Evolutionary conservation across 345 rosid species (phyloP).

Genomic region (Rhizophora mangle): DNA sequence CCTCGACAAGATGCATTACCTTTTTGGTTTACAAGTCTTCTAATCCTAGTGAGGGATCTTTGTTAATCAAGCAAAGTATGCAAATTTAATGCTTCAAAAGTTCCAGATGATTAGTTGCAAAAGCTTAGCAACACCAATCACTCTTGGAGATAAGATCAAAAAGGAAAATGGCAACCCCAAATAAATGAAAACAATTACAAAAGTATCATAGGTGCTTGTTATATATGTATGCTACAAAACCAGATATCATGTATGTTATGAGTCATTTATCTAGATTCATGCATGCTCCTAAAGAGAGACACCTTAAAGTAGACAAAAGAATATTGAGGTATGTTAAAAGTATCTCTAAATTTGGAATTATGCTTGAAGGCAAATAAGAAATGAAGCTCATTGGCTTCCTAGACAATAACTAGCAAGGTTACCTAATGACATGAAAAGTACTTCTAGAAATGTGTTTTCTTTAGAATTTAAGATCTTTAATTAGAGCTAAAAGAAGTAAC

Average conservation of each 20-base stretch:
- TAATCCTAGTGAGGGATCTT: background rate
- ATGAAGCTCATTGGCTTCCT: background rate
- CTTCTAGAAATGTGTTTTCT: background rate
- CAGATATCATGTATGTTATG: background rate
- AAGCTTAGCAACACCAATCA: rapidly evolving
- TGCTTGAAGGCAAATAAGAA: no score
- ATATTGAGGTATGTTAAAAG: background rate
- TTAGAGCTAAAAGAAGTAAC: no score
- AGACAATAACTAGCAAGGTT: background rate
- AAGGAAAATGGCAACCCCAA: background rate
- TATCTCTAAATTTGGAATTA: background rate
- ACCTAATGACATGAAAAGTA: background rate
- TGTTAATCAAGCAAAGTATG: background rate
- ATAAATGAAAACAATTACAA: background rate
- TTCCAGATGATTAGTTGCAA: background rate
- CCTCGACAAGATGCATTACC: background rate
- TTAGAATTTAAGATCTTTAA: no score
- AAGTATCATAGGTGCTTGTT: background rate
- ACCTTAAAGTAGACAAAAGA: background rate
- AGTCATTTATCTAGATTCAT: background rate
- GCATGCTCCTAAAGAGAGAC: background rate
- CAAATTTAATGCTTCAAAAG: background rate
- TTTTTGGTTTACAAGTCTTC: background rate
- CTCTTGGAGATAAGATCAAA: rapidly evolving
- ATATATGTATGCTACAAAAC: background rate